Evolutionary conservation across 2,329 filamentous ascomycete species (phyloP).

Genomic region (Fusarium oxysporum): DNA sequence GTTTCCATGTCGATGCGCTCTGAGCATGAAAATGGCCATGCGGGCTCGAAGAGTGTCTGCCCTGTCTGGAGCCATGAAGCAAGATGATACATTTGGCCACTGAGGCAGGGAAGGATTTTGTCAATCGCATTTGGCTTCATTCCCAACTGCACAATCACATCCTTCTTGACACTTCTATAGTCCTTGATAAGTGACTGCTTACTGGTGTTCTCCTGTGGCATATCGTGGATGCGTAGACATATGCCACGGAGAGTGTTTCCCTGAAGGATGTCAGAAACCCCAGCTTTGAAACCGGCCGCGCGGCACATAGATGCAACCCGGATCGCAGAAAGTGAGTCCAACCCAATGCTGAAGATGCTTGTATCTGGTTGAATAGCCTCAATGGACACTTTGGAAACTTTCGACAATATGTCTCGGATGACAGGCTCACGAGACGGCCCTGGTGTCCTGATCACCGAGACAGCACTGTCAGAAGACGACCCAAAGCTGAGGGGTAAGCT

Average conservation of each 20-base stretch:
- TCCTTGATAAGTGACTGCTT: not conserved
- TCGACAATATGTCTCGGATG: not conserved
- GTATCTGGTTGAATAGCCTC: not conserved
- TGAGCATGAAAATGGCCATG: not conserved
- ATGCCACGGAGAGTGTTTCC: not conserved
- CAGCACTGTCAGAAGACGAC: not conserved
- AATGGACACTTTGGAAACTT: not conserved
- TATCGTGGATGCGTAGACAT: not conserved
- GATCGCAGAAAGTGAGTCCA: not conserved
- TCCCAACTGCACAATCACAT: not conserved
- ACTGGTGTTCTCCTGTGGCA: not conserved
- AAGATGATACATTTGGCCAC: not conserved
- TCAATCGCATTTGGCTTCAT: not conserved
- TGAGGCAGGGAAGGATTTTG: not conserved
- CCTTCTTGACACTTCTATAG: not conserved
- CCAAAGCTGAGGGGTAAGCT: not conserved
- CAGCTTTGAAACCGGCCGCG: not conserved
- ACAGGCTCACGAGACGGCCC: not conserved
- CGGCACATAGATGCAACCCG: not conserved
- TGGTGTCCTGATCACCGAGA: not conserved
- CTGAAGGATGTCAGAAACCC: not conserved
- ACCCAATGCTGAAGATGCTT: not conserved
- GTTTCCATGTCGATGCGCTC: not conserved
- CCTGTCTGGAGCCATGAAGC: not conserved
- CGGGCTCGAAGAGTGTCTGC: not conserved